These are phyloP conservation scores for Cyclotella cryptica DNA, from an alignment of 108 stramenopile genomes.

Conservation along the genomic window DNA sequence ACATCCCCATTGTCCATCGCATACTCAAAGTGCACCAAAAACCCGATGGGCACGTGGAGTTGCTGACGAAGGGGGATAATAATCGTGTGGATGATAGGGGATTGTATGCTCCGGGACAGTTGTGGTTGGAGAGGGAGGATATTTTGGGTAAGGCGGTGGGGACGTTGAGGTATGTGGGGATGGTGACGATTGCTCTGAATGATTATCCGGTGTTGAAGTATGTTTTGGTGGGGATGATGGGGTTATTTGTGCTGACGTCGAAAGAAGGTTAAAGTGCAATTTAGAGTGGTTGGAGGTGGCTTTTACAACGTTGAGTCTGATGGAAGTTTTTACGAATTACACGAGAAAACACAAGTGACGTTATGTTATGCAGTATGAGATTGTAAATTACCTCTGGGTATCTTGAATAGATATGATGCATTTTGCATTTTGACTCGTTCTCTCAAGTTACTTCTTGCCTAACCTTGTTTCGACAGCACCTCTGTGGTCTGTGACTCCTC, in stretches of 20 bases:
- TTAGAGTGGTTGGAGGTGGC: not conserved
- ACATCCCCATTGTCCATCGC: conserved; percentile 99
- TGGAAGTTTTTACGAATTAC: too few species aligned
- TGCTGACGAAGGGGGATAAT: conserved; percentile 99
- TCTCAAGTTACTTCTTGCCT: too few species aligned
- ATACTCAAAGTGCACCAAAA: conserved; percentile 97
- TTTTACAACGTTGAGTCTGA: not conserved
- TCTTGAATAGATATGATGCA: too few species aligned
- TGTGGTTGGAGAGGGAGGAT: conserved; percentile 98
- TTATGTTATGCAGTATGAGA: too few species aligned
- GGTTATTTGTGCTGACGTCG: conserved; percentile 97
- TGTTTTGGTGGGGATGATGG: conserved; percentile 98
- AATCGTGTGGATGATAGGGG: conserved; percentile 99
- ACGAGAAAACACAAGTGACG: too few species aligned
- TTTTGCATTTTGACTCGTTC: too few species aligned
- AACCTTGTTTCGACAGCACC: not conserved
- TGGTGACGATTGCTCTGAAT: conserved; percentile 99
- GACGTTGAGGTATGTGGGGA: conserved; percentile 96
- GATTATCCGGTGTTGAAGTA: conserved; percentile 99
- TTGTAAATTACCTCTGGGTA: too few species aligned
- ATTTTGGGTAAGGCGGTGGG: conserved; percentile 97
- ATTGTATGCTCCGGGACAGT: conserved; percentile 98
- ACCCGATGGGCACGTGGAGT: conserved; percentile 84
- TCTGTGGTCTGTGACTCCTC: not conserved
- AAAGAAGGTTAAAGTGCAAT: conserved; percentile 83